Base-by-base conservation (phyloP, 2,329 filamentous ascomycete species). In the Neopestalotiopsis clavispora region DNA sequence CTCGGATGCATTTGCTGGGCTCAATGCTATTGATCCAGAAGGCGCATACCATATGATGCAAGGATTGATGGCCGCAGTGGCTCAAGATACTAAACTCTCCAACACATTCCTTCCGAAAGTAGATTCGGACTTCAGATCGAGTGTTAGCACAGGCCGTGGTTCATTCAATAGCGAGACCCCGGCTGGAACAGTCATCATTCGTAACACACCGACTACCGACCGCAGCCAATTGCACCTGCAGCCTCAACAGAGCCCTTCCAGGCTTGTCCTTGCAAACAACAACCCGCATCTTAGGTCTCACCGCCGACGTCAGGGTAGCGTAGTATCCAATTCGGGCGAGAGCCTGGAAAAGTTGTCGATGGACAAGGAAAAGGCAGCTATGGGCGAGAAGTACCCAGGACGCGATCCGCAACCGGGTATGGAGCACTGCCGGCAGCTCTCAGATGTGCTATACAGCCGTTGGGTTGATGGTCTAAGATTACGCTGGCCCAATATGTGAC, bases 401-500 rank as follows among this genome's bases (percentile, higher is more conserved):
- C 84, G 85, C 52, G 82, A 86, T 66, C 77, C 86, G 1, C 81
- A 82, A 61, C 87, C 90, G 1, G 95, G 94, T 2, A 95, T 98
- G 93, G 95, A 98, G 80, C 95, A 98, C 80, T 93, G 92, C 72
- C 94, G 94, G 77, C 90, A 97, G 78, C 85, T 98, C 49, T 94
- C 93, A 1, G 94, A 98, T 78, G 93, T 97, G 23, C 87, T 99
- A 23, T 98, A 98, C 81, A 90, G 91, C 17, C 89, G 95, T 58
- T 99, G 96, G 96, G 90, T 91, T 2, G 93, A 97, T 69, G 94
- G 94, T 1, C 83, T 98, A 74, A 90, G 91, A 72, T 86, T 89
- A 67, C 85, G 92, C 68, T 95, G 92, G 92, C 86, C 60, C 17
- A 67, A 67, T 23, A 67, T 67, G 65, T 67, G 52, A 67, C 58